Evolutionary conservation across 2,329 filamentous ascomycete genomes (phyloP).

Genomic region (Claviceps sp.): DNA sequence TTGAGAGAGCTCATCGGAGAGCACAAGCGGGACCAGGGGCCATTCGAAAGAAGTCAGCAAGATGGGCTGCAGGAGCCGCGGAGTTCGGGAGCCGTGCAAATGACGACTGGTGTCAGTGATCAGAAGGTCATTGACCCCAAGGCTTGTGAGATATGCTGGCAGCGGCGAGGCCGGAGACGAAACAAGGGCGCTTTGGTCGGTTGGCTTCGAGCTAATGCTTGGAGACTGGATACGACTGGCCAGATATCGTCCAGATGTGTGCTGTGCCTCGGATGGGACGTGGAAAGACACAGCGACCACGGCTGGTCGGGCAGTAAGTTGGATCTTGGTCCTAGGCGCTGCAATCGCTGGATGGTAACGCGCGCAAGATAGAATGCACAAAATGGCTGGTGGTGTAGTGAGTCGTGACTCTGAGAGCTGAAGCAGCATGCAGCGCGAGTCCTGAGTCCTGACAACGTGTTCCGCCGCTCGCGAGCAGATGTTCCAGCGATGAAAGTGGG

Average conservation of each 20-base stretch:
- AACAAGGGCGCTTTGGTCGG: neutral
- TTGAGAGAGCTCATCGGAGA: conserved; percentile 83
- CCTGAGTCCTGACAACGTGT: neutral
- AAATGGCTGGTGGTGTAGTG: too few relatives aligned
- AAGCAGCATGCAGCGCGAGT: neutral
- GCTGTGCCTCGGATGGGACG: neutral
- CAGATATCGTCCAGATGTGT: neutral
- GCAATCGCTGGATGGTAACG: neutral
- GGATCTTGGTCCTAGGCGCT: neutral
- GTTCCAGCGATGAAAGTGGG: neutral
- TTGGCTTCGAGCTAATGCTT: neutral
- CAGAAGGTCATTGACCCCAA: neutral
- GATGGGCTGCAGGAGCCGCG: neutral
- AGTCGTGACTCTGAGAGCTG: too few relatives aligned
- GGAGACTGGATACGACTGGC: neutral
- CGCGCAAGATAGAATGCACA: too few relatives aligned
- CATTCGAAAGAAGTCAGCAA: conserved; percentile 24
- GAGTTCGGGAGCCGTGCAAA: neutral
- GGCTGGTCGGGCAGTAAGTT: neutral
- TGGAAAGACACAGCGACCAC: neutral
- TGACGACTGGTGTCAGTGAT: neutral
- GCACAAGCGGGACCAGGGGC: conserved; percentile 25
- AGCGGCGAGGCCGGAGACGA: neutral
- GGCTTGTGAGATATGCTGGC: neutral
- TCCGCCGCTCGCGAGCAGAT: neutral